A percentile compares a stretch with the other conserved stretches of the same genome.
These are phyloP conservation scores for Fusarium buharicum DNA, from an alignment of 2,329 filamentous ascomycete genomes.

Conservation along the genomic window DNA sequence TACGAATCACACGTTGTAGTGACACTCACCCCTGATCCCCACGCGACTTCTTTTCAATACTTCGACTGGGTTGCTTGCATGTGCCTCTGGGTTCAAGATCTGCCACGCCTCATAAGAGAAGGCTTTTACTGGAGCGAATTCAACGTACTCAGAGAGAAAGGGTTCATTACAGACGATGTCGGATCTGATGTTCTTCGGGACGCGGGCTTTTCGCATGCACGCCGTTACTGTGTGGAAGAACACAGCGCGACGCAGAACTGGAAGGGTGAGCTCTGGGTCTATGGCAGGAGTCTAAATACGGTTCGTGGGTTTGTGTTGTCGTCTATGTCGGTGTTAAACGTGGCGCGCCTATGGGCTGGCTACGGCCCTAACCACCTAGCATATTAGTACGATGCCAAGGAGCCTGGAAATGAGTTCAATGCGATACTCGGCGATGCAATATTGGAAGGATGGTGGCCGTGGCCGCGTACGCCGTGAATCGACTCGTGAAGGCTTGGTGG, in stretches of 20 bases:
- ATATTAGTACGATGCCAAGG: no score
- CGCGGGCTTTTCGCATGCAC: not conserved
- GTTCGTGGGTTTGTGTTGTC: no score
- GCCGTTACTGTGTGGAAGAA: not conserved
- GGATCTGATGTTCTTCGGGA: not conserved
- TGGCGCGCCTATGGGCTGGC: not conserved
- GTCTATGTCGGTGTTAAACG: not conserved
- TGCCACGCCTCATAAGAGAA: not conserved
- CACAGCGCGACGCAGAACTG: not conserved
- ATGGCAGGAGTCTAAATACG: not conserved
- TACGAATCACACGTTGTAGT: no score
- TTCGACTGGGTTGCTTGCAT: not conserved
- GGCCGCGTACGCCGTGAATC: no score
- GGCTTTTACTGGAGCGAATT: not conserved
- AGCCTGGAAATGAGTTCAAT: no score
- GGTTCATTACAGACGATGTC: not conserved
- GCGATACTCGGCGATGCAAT: no score
- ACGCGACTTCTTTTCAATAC: not conserved
- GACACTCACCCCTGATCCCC: not conserved
- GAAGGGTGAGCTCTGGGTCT: not conserved
- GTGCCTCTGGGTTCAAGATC: not conserved
- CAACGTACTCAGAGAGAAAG: no score
- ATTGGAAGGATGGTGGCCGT: no score
- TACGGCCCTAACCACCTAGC: no score
- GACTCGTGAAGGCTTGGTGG: no score